Percentiles rank a stretch among this genome's conserved stretches.
Conservation (phyloP, 208 protist species). For the Acanthamoeba culbertsoni region DNA sequence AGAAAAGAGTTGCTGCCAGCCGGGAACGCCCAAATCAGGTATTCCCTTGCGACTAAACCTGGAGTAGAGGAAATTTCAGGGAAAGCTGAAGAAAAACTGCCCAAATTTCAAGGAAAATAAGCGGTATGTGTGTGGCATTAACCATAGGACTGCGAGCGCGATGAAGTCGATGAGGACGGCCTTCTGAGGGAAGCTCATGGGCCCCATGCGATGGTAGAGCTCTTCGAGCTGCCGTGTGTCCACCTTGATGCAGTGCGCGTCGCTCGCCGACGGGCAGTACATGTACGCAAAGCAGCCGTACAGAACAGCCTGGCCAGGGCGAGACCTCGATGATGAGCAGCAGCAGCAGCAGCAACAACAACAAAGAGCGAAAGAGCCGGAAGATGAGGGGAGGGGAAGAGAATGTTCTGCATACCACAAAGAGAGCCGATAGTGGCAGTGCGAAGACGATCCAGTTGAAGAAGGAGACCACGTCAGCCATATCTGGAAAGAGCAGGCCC, state of each 20-base stretch:
- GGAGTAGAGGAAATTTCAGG: neutral
- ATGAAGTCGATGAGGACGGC: slow-evolving; percentile 4
- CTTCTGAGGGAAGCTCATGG: neutral
- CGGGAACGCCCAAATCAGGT: neutral
- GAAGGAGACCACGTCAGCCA: neutral
- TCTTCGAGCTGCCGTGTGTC: neutral
- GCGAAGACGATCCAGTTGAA: slow-evolving; percentile 39
- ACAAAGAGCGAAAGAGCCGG: neutral
- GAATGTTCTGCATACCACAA: neutral
- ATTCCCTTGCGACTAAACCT: slow-evolving; percentile 31
- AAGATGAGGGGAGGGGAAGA: neutral
- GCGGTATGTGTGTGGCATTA: neutral
- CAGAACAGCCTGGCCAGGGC: neutral
- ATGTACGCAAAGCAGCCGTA: neutral
- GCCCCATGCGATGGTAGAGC: neutral
- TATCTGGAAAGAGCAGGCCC: neutral
- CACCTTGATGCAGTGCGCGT: neutral
- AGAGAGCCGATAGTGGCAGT: neutral
- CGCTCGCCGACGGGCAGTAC: neutral
- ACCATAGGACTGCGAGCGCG: neutral
- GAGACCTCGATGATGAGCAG: neutral
- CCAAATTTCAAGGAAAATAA: neutral
- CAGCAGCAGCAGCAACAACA: neutral
- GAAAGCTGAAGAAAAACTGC: neutral
- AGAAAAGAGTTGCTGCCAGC: neutral